Percentiles rank a stretch among this genome's conserved stretches.
These are phyloP conservation scores for Oryza longistaminata DNA, from an alignment of 176 grass and related monocot species.

Conservation along the genomic window DNA sequence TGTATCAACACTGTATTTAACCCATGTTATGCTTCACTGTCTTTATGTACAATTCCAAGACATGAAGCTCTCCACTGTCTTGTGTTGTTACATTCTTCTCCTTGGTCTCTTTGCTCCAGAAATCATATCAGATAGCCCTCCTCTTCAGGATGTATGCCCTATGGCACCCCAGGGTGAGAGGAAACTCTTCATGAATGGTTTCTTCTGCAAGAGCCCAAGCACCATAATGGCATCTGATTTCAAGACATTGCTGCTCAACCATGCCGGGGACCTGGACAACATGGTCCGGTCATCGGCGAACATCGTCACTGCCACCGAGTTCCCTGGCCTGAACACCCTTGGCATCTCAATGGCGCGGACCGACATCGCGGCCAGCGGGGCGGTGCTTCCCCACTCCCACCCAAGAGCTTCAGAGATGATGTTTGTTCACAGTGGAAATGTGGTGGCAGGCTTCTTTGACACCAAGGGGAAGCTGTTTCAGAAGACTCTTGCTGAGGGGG, in stretches of 20 bases:
- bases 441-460: slow-evolving; percentile 57
- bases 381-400: slow-evolving; percentile 55
- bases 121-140: slow-evolving; percentile 28
- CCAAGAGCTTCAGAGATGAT: slow-evolving; percentile 57
- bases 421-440: slow-evolving; percentile 38
- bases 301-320: slow-evolving; percentile 51
- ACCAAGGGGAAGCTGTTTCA: slow-evolving; percentile 48
- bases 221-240: slow-evolving; percentile 54
- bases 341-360: slow-evolving; percentile 43
- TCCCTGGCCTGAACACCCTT: slow-evolving; percentile 66
- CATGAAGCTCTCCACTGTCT: slow-evolving; percentile 30
- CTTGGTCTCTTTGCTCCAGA: slow-evolving; percentile 18
- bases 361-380: slow-evolving; percentile 36
- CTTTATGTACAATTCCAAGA: background rate
- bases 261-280: slow-evolving; percentile 38
- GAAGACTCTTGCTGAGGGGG: slow-evolving; percentile 43
- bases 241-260: slow-evolving; percentile 55
- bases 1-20: slow-evolving; percentile 33
- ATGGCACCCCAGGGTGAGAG: slow-evolving; percentile 39
- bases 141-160: slow-evolving; percentile 61
- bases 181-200: slow-evolving; percentile 58
- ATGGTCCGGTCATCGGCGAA: slow-evolving; percentile 39
- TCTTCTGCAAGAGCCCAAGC: slow-evolving; percentile 53
- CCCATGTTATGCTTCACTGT: background rate
- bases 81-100: slow-evolving; percentile 17